Evolutionary conservation across 495 filamentous ascomycete genomes (phyloP).

Genomic region (Penicillium pancosmium): DNA sequence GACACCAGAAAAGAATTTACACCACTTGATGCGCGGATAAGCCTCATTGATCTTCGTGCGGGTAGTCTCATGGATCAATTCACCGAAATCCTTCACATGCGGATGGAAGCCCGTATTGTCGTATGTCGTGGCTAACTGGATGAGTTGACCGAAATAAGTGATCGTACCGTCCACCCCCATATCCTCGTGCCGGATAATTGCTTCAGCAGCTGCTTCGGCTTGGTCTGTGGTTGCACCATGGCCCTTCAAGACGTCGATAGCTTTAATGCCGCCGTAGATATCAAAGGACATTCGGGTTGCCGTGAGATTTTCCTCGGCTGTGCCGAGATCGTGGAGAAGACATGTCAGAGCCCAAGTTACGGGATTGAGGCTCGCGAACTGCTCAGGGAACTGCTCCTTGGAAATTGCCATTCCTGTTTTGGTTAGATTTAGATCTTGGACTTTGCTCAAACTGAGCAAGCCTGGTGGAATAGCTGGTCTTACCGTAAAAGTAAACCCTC

Average conservation of each 20-base stretch:
- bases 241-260: constrained; percentile 65
- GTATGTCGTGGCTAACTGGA: constrained; percentile 75
- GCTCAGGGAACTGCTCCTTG: constrained; percentile 30
- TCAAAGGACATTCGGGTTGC: constrained; percentile 60
- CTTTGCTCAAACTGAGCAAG: too few relatives aligned
- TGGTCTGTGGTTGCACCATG: constrained; percentile 28
- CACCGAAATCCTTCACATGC: constrained; percentile 19
- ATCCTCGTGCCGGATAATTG: constrained; percentile 83
- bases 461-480: not conserved
- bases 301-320: constrained; percentile 59
- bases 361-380: constrained; percentile 21
- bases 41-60: constrained; percentile 21
- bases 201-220: constrained; percentile 64
- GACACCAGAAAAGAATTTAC: constrained; percentile 19
- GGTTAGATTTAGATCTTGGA: too few relatives aligned
- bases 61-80: constrained; percentile 19
- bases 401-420: constrained; percentile 29
- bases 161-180: constrained; percentile 62
- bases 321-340: constrained; percentile 77
- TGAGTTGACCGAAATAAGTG: constrained; percentile 64
- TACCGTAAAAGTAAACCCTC: constrained; percentile 72
- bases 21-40: constrained; percentile 28
- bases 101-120: constrained; percentile 53
- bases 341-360: constrained; percentile 60
- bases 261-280: constrained; percentile 35